Conservation (phyloP, 371 early-diverging fungal genomes). For the Mucor saturninus region DNA sequence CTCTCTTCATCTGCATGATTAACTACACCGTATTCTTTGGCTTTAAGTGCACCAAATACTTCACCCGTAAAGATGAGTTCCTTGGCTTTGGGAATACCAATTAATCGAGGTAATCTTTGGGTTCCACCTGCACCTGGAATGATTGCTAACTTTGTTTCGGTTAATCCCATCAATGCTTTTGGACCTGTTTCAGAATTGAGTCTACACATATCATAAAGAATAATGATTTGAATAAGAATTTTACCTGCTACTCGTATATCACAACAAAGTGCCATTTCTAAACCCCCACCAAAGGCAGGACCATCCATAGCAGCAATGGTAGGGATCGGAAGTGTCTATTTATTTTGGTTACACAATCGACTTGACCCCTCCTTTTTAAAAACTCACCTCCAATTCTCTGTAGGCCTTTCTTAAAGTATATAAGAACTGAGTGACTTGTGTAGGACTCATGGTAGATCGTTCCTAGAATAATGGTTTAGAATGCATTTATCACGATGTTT, state of each 20-base stretch:
- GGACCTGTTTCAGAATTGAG: constrained; percentile 31
- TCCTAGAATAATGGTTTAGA: constrained; percentile 57
- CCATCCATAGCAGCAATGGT: constrained; percentile 97
- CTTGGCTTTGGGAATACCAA: constrained; percentile 90
- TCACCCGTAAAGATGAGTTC: constrained; percentile 91
- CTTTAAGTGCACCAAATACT: constrained; percentile 68
- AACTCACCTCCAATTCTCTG: constrained; percentile 77
- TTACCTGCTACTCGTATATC: constrained; percentile 90
- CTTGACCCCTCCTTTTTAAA: neutral
- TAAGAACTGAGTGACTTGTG: constrained; percentile 87
- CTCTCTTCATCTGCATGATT: constrained; percentile 76
- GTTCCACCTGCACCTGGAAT: constrained; percentile 99
- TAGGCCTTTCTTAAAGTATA: constrained; percentile 78
- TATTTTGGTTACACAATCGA: neutral
- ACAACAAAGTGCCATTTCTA: constrained; percentile 92
- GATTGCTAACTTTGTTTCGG: constrained; percentile 95
- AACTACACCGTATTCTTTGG: constrained; percentile 76
- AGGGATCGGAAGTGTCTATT: constrained; percentile 83
- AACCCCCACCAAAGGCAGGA: constrained; percentile 93
- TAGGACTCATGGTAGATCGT: constrained; percentile 81
- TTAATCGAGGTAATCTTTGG: constrained; percentile 86
- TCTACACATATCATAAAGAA: neutral
- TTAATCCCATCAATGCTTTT: constrained; percentile 85
- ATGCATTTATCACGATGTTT: neutral
- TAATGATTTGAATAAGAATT: neutral